Evolutionary conservation across 305 asterid genomes (phyloP).

Genomic region (Fraxinus baroniana): DNA sequence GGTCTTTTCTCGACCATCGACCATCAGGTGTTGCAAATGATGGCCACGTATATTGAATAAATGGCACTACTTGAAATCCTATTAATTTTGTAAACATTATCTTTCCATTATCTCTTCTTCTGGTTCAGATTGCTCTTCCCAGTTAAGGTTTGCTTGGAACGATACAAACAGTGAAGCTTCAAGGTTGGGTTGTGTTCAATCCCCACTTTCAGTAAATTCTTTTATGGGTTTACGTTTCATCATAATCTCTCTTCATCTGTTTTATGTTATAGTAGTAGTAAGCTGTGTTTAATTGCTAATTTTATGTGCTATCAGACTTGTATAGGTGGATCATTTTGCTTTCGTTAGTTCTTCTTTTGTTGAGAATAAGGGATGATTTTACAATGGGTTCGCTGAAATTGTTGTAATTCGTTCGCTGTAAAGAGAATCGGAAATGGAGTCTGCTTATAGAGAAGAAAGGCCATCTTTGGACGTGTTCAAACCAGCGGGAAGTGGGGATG

Average conservation of each 20-base stretch:
- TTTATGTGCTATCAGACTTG: background rate
- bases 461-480: constrained; percentile 52
- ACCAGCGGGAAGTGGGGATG: constrained; percentile 35
- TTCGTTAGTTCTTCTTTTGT: background rate
- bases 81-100: constrained; percentile 57
- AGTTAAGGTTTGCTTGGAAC: background rate
- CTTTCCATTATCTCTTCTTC: constrained; percentile 46
- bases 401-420: constrained; percentile 11
- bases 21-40: constrained; percentile 27
- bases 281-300: background rate
- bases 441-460: constrained; percentile 27
- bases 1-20: constrained; percentile 1
- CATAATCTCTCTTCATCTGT: background rate
- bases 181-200: background rate
- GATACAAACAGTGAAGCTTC: background rate
- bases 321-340: background rate
- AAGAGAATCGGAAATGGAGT: constrained; percentile 44
- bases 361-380: constrained; percentile 19
- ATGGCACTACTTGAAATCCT: constrained; percentile 30
- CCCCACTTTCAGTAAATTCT: constrained; percentile 1
- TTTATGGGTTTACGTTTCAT: background rate
- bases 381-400: constrained; percentile 23
- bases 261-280: background rate
- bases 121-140: constrained; percentile 24
- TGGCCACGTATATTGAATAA: constrained; percentile 40